phyloP scores from a whole-genome alignment of 106 monocot genomes.

The Acorus gramineus region DNA sequence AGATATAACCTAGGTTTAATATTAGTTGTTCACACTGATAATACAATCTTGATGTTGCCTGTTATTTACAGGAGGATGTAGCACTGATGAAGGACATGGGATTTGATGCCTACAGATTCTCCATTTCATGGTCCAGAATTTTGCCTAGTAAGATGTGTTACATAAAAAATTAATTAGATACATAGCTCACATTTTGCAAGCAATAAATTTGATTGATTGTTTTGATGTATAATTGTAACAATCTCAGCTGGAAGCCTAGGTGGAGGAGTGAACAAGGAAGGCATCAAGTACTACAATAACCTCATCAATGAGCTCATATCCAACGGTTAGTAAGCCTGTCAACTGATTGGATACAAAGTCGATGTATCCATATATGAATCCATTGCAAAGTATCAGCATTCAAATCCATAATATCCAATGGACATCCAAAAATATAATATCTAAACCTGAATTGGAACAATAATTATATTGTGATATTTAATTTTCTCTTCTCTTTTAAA shows the following conservation, averaged over 20 bases:
- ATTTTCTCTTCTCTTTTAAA: background rate
- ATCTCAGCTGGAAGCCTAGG: constrained; percentile 41
- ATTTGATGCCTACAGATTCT: constrained; percentile 49
- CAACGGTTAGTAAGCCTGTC: constrained; percentile 12
- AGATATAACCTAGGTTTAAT: too few relatives aligned
- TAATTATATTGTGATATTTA: too few relatives aligned
- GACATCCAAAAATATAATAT: too few relatives aligned
- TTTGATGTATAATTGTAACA: background rate
- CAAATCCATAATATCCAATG: too few relatives aligned
- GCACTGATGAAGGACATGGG: constrained; percentile 40
- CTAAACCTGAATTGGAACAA: too few relatives aligned
- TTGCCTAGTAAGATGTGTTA: constrained; percentile 31
- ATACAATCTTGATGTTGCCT: background rate
- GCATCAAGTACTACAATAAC: constrained; percentile 42
- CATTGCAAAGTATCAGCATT: too few relatives aligned
- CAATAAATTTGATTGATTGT: background rate
- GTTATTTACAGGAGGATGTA: constrained; percentile 38
- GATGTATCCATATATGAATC: too few relatives aligned
- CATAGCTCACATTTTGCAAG: too few relatives aligned
- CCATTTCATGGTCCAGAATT: constrained; percentile 57
- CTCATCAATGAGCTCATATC: constrained; percentile 39
- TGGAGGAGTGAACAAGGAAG: constrained; percentile 45
- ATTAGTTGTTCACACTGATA: background rate
- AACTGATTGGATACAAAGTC: background rate
- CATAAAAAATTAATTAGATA: too few relatives aligned